Base-by-base conservation (phyloP, 257 asterid genomes). In the Linderniella brevidens region DNA sequence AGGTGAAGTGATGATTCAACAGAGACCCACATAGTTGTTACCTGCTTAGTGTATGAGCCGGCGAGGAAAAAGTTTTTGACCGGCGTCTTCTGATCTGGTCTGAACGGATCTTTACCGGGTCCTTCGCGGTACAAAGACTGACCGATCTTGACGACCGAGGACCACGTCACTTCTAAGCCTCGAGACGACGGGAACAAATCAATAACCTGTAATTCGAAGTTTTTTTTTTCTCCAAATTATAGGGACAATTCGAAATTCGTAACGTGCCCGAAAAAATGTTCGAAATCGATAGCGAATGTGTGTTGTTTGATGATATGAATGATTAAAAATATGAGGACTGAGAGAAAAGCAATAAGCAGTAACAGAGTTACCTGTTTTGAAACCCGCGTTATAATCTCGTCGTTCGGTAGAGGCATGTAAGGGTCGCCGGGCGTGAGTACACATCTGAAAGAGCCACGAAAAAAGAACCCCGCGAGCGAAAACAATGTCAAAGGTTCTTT, bases 371-470 rank as follows among this genome's bases (percentile, higher is more conserved):
- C 98, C 96, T 90, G 99, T 76, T 90, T 72, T n/a, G 88, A 48
- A 44, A 90, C 99, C 70, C 96, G 71, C 64, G 48, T 68, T 56
- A 90, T 75, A 58, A 90, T 90, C 67, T 85, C 94, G 14, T 85
- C 86, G 53, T 90, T 90, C 41, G 74, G 73, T 36, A 85, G 77
- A 62, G 80, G 94, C 99, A 90, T 90, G 83, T 90, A 90, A 19
- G 99, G 96, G 58, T 85, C 94, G 48, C 96, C 99, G 52, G 96
- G 99, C 38, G 96, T 90, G 59, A 90, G 93, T 16, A 90, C 96
- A 37, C 96, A 90, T 66, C 96, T 90, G 72, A 52, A 48, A 52
- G 62, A 35, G 49, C 50, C 43, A 60, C 45, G 46, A 37, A 52
- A 54, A n/a, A n/a, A n/a, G n/a, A n/a, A n/a, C n/a, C n/a, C n/a